Evolutionary conservation across 139 green algal genomes (phyloP).

Genomic region (Chlorella sp.): DNA sequence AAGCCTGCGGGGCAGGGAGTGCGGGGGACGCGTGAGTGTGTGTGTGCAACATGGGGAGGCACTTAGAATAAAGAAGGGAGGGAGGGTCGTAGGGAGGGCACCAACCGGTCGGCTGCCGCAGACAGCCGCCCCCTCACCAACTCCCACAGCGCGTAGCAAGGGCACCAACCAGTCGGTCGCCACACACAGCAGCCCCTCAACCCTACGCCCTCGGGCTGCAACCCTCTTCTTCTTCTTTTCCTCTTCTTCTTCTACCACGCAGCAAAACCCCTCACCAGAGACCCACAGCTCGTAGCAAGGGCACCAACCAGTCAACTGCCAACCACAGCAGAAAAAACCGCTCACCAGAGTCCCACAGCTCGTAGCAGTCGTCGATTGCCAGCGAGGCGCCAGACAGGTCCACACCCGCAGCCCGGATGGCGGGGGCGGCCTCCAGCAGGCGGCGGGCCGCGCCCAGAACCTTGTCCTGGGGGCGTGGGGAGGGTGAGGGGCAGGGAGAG

Average conservation of each 20-base stretch:
- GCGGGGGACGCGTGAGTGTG: background rate
- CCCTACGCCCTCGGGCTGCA: too few species aligned
- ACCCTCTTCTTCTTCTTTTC: too few species aligned
- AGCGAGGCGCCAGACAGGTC: conserved; percentile 75
- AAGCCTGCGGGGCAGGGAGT: conserved; percentile 67
- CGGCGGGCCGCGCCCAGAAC: conserved; percentile 66
- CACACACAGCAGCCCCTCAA: too few species aligned
- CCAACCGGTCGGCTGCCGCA: too few species aligned
- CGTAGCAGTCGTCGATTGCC: conserved; percentile 93
- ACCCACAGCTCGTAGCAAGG: background rate
- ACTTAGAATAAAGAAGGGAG: background rate
- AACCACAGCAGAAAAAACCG: background rate
- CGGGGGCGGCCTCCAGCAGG: conserved; percentile 78
- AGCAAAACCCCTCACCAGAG: too few species aligned
- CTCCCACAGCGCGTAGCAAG: too few species aligned
- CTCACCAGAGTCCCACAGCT: conserved; percentile 89
- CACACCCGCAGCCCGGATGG: conserved; percentile 68
- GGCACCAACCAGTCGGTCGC: too few species aligned
- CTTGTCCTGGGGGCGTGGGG: conserved; percentile 20
- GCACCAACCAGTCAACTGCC: too few species aligned
- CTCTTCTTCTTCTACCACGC: too few species aligned
- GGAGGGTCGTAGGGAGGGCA: too few species aligned
- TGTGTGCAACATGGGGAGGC: too few species aligned
- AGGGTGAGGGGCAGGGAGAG: background rate
- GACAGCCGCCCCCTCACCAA: too few species aligned